phyloP scores from a whole-genome alignment of 805 yeast genomes.

The Candida maris region DNA sequence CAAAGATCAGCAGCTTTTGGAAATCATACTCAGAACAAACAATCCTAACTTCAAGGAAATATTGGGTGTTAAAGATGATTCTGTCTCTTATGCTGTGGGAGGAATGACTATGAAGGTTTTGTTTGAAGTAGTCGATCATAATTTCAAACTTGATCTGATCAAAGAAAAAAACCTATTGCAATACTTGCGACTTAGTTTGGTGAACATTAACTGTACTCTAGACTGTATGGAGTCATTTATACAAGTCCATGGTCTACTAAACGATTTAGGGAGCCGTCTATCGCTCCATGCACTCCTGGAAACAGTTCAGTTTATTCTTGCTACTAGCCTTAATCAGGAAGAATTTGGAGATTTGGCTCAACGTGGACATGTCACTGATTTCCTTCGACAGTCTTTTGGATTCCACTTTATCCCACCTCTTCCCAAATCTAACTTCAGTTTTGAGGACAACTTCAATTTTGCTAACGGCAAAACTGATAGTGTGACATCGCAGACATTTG shows the following conservation, averaged over 20 bases:
- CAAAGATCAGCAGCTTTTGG: constrained; percentile 10
- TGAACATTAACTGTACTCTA: constrained; percentile 18
- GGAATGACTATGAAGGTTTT: constrained; percentile 21
- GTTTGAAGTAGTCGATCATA: constrained; percentile 33
- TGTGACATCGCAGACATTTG: constrained; percentile 8
- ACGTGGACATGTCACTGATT: constrained; percentile 12
- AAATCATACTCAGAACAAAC: constrained; percentile 19
- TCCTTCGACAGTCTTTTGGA: constrained; percentile 18
- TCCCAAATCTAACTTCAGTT: constrained; percentile 24
- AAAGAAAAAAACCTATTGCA: constrained; percentile 22
- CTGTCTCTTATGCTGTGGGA: constrained; percentile 11
- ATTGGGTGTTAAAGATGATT: constrained; percentile 19
- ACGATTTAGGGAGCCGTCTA: constrained; percentile 34
- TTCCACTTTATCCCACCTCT: constrained; percentile 30
- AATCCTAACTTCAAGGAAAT: constrained; percentile 15
- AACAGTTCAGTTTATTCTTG: constrained; percentile 23
- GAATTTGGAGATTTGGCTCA: constrained; percentile 6
- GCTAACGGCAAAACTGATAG: constrained; percentile 10
- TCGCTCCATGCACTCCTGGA: constrained; percentile 33
- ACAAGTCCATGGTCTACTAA: constrained; percentile 17
- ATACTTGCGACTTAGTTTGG: constrained; percentile 19
- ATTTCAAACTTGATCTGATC: constrained; percentile 22
- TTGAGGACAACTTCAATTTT: constrained; percentile 20
- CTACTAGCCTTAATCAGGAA: constrained; percentile 15
- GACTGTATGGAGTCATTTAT: constrained; percentile 19